Evolutionary conservation across 2,329 filamentous ascomycete species (phyloP), one percentile per base, ranked within the genome.

Genomic region (Sarocladium oryzae): DNA sequence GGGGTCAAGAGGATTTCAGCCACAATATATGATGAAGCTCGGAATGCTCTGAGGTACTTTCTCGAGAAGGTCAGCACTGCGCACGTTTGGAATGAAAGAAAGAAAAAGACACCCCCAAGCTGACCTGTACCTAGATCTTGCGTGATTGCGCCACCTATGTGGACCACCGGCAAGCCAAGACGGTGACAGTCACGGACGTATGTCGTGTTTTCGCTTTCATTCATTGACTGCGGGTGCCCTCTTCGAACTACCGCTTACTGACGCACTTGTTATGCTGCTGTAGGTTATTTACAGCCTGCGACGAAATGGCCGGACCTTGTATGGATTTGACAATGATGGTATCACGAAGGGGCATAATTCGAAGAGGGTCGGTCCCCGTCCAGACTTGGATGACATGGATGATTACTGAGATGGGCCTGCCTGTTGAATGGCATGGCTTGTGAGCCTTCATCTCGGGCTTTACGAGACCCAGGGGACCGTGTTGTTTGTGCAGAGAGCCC

Each of bases 1-100:
- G 88, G 88, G 0, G 84, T 92, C 0, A 90, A 90, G 62, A 74
- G 87, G 0, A 89, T 91, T 8, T 84, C 82, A 0, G 76, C 62
- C 0, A 56, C 41, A 0, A 84, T 90, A 2, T 91, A 91, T 58
- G 72, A 82, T 0, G 83, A 87, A 0, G 64, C 75, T 0, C 72
- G 88, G 0, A 16, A 3, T 0, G 79, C 72, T 0, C 50, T 91
- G 1, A 79, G 74, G 20, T 54, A 58, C 0, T 69, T 74, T 0
- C 66, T 91, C 0, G 57, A 67, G 4, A 55, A 56, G 24, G 81
- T 84, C 68, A 30, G 68, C 45, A 16, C 37, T 33, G 4, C 23
- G n/a, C 3, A 11, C 32, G 40, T 32, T 9, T 6, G 15, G 16
- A 21, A n/a, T 52, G 5, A n/a, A 9, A 16, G 16, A 3, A 10